Percentiles rank a stretch among this genome's conserved stretches.
Conservation (phyloP, 2,329 filamentous ascomycete genomes). For the Arthrocladium fulminans region DNA sequence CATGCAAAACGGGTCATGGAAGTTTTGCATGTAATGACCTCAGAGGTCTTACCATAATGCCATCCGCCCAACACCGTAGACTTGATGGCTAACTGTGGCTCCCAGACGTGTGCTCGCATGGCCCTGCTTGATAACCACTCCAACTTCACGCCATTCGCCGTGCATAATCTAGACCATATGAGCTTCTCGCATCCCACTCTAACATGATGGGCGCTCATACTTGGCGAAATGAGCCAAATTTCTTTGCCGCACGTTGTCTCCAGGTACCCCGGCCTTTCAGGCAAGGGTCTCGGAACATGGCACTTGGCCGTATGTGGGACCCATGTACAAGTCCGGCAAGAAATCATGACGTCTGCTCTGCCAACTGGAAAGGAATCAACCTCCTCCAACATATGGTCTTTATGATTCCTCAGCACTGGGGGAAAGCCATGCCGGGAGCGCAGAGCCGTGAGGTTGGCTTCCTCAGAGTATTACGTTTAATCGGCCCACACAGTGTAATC, state of each 20-base stretch:
- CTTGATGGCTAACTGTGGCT: neutral
- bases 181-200: no score
- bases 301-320: no score
- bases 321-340: no score
- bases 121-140: no score
- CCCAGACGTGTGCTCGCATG: neutral
- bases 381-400: neutral
- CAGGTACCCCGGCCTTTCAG: no score
- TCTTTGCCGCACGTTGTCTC: no score
- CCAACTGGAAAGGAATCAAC: neutral
- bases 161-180: no score
- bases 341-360: neutral
- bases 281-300: no score
- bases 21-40: constrained; percentile 2
- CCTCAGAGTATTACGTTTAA: neutral
- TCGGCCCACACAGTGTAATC: no score
- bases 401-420: neutral
- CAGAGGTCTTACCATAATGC: neutral
- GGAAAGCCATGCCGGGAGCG: neutral
- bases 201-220: no score
- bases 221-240: no score
- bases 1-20: neutral
- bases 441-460: neutral
- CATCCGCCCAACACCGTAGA: neutral
- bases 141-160: no score